phyloP scores from a whole-genome alignment of 1,139 yeast genomes.

The Kodamaea suecica region DNA sequence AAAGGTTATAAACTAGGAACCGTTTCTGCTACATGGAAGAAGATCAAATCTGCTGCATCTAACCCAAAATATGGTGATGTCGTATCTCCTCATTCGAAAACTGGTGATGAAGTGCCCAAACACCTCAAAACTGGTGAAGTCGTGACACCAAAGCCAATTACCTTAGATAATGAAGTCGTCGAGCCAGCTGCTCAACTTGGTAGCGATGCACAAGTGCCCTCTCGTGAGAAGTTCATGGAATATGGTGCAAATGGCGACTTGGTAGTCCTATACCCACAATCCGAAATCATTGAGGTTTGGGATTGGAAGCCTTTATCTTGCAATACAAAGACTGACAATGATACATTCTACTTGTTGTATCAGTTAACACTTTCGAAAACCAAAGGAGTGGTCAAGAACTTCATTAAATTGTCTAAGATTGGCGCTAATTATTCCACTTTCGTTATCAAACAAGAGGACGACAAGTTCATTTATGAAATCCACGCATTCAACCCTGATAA shows the following conservation, averaged over 20 bases:
- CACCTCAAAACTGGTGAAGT: background rate
- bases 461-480: conserved; percentile 2
- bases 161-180: background rate
- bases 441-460: conserved; percentile 2
- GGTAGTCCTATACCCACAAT: conserved; percentile 29
- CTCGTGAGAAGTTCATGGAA: conserved; percentile 20
- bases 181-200: background rate
- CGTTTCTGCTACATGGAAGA: conserved; percentile 45
- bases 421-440: conserved; percentile 1
- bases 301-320: conserved; percentile 46
- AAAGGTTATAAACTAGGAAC: conserved; percentile 41
- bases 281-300: conserved; percentile 45
- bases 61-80: background rate
- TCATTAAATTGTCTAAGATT: background rate
- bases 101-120: conserved; percentile 8
- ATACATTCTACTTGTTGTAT: conserved; percentile 30
- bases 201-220: background rate
- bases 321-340: conserved; percentile 23
- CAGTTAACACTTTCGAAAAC: conserved; percentile 6
- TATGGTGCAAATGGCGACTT: conserved; percentile 49
- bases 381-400: background rate
- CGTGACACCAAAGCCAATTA: too few relatives aligned
- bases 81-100: too few relatives aligned
- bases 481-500: conserved; percentile 1
- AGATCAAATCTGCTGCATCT: conserved; percentile 33